Conservation (phyloP, 179 eudicot genomes). For the Beta corolliflora region DNA sequence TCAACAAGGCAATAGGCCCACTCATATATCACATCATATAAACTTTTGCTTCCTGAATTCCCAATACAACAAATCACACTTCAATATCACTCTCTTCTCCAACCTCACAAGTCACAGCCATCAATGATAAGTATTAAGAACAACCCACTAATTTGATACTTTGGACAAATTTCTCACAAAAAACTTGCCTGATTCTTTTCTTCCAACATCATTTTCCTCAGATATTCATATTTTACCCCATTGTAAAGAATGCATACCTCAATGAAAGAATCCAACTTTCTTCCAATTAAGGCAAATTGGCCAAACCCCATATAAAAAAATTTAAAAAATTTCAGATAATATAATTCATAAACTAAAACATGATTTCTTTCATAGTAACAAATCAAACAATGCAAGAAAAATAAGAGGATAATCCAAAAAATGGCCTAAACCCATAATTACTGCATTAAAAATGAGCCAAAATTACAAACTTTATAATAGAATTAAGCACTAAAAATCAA, state of each 20-base stretch:
- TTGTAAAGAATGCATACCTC: neutral
- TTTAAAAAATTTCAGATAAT: neutral
- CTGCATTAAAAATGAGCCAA: neutral
- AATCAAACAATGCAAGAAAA: neutral
- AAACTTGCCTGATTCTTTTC: constrained; percentile 24
- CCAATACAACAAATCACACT: neutral
- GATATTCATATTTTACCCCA: neutral
- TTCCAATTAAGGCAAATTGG: constrained; percentile 15
- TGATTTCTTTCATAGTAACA: neutral
- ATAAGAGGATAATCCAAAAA: neutral
- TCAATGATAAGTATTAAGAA: neutral
- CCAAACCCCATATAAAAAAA: constrained; percentile 3
- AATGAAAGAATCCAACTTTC: constrained; percentile 11
- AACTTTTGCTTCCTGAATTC: neutral
- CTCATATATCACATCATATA: neutral
- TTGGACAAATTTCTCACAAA: neutral
- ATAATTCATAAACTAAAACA: neutral
- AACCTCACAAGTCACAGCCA: neutral
- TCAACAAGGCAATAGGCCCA: constrained; percentile 11
- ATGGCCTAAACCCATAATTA: neutral
- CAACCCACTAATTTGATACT: neutral
- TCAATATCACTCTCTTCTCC: neutral
- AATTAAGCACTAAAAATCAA: neutral
- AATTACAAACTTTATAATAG: neutral
- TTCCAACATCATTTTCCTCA: constrained; percentile 4